Evolutionary conservation across 163 green algal genomes (phyloP).

Genomic region (Scenedesmus sp.): DNA sequence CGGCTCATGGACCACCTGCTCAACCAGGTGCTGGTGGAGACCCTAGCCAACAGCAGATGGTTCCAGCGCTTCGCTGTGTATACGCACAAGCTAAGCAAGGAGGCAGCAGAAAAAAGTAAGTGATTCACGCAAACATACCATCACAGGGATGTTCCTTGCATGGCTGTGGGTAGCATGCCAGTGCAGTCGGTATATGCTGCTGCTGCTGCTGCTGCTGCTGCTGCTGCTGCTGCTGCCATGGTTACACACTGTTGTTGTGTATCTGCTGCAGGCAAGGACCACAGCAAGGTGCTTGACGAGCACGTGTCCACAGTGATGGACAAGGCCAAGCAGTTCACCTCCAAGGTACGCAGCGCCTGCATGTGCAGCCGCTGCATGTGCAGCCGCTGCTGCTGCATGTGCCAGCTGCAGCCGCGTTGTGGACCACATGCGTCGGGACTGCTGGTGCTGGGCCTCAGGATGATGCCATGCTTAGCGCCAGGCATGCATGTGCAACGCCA

Average conservation of each 20-base stretch:
- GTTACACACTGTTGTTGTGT: background rate
- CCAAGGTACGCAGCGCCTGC: slow-evolving; percentile 15
- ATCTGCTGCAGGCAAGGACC: slow-evolving; percentile 47
- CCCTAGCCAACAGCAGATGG: slow-evolving; percentile 53
- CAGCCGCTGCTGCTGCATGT: background rate
- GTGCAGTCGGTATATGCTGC: background rate
- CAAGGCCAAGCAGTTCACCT: slow-evolving; percentile 11
- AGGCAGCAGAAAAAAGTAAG: slow-evolving; percentile 50
- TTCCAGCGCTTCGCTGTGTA: slow-evolving; percentile 55
- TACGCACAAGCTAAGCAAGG: slow-evolving; percentile 45
- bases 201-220: background rate
- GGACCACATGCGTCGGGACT: background rate
- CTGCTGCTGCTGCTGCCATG: background rate
- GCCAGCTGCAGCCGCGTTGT: background rate
- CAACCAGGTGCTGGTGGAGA: slow-evolving; percentile 56
- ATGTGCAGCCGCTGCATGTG: background rate
- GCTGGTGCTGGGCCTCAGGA: background rate
- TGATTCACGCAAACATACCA: background rate
- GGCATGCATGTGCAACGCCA: background rate
- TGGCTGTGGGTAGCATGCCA: background rate
- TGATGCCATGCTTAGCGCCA: background rate
- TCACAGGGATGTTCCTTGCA: background rate
- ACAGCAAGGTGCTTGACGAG: slow-evolving; percentile 54
- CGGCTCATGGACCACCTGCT: slow-evolving; percentile 55
- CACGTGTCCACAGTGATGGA: slow-evolving; percentile 34